phyloP scores from a whole-genome alignment of 352 stramenopile genomes.

The Blastocystis sp. region DNA sequence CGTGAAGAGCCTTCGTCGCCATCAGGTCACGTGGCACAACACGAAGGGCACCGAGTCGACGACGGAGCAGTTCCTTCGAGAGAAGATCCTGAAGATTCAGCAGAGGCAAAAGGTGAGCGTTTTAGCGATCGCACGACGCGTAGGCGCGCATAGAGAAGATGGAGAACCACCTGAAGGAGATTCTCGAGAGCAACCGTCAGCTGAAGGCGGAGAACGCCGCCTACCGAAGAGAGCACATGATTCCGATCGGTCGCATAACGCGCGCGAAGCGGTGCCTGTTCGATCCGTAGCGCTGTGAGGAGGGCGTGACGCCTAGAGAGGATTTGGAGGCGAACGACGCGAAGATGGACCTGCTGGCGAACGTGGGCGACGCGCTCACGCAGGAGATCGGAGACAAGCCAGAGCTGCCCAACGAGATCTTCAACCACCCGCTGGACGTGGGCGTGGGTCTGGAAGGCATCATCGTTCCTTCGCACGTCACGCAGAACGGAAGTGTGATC shows the following conservation, averaged over 20 bases:
- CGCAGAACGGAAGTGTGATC: not conserved
- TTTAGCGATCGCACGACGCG: not conserved
- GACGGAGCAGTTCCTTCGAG: conserved; percentile 32
- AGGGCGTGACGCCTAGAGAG: not conserved
- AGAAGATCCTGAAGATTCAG: conserved; percentile 59
- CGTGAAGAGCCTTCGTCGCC: conserved; percentile 57
- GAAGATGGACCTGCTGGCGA: not conserved
- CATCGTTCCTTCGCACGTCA: not conserved
- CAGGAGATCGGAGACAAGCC: not conserved
- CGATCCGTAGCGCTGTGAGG: not conserved
- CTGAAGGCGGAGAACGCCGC: conserved; percentile 61
- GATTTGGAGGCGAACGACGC: not conserved
- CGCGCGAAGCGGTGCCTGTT: conserved; percentile 16
- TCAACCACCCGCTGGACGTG: conserved; percentile 14
- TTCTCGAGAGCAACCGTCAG: conserved; percentile 56
- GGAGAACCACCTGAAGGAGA: conserved; percentile 47
- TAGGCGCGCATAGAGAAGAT: conserved; percentile 44
- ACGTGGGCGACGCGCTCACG: not conserved
- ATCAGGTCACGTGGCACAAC: conserved; percentile 72
- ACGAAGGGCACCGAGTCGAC: conserved; percentile 60
- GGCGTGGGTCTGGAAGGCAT: conserved; percentile 3
- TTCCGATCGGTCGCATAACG: conserved; percentile 9
- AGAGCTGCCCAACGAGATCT: not conserved
- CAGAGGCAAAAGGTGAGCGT: conserved; percentile 38
- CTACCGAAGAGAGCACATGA: conserved; percentile 64